Base-by-base conservation (phyloP, 495 filamentous ascomycete species). In the Aspergillus steynii region DNA sequence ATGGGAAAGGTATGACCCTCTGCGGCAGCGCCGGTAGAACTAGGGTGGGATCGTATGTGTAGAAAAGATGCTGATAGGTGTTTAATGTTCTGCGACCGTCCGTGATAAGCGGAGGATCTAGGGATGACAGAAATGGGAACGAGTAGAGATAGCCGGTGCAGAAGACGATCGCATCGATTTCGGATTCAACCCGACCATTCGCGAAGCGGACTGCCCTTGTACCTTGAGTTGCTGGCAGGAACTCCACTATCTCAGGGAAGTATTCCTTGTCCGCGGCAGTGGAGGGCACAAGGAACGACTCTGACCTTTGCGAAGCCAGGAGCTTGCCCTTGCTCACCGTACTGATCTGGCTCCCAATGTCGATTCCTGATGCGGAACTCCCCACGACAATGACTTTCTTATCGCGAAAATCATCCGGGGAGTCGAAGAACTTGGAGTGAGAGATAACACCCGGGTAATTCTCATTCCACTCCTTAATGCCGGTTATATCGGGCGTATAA, bases 381-480 rank as follows among this genome's bases (percentile, higher is more conserved):
- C 93, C 93, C 0, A 97, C 87, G 0, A 96, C 80, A 26, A 96
- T 74, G 26, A 90, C 85, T 66, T 87, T 90, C 71, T 89, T 89
- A 10, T 68, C 75, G 14, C 68, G 69, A 68, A 87, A 95, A 0
- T 70, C 58, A 12, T 82, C 80, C 1, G 91, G 82, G 0, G 71
- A 77, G 47, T 92, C 84, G 67, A 90, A 98, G 32, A 83, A 82
- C 64, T 93, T 97, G 10, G 93, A 92, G 71, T 98, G 94, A 0
- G 84, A 83, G 27, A 97, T 89, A 0, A 79, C 60, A 0, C 81
- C 83, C 0, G 89, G 90, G 60, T 91, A 83, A 3, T 72, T 66
- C 29, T 71, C 58, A 67, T 90, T 80, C 87, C 86, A 84, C 53
- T 64, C 69, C 56, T 69, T 56, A 10, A 90, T 80, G 2, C 87